Conservation (phyloP, 257 asterid species). For the Rehmannia glutinosa region DNA sequence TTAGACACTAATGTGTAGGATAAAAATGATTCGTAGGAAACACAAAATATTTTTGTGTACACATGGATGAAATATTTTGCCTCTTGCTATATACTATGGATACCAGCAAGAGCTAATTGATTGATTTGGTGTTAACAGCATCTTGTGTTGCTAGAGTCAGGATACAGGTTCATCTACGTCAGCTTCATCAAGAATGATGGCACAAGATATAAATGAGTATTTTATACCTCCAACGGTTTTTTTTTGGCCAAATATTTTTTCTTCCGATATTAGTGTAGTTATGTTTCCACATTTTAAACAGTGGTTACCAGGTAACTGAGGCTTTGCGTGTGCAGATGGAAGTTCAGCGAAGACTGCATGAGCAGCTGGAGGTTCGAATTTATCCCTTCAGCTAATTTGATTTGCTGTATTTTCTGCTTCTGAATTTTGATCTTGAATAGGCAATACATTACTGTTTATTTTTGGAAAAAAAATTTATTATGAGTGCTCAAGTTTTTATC, state of each 20-base stretch:
- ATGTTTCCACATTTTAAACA: conserved; percentile 29
- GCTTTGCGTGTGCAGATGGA: conserved; percentile 97
- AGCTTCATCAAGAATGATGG: conserved; percentile 57
- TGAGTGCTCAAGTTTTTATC: too few relatives aligned
- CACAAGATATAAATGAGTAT: conserved; percentile 76
- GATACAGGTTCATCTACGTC: conserved; percentile 80
- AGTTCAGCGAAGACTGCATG: conserved; percentile 78
- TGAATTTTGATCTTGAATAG: not conserved
- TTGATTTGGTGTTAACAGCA: conserved; percentile 33
- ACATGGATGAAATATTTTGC: too few relatives aligned
- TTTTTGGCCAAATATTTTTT: not conserved
- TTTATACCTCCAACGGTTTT: conserved; percentile 11
- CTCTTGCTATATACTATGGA: too few relatives aligned
- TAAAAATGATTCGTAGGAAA: too few relatives aligned
- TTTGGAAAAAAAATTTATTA: too few relatives aligned
- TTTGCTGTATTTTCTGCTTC: too few relatives aligned
- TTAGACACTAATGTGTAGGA: too few relatives aligned
- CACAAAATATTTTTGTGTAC: too few relatives aligned
- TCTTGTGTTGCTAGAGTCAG: conserved; percentile 74
- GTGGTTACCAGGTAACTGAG: conserved; percentile 87
- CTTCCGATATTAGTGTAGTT: not conserved
- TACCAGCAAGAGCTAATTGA: conserved; percentile 1
- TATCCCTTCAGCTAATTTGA: not conserved
- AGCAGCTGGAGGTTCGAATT: conserved; percentile 75
- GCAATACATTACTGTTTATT: not conserved